Base-by-base conservation (phyloP, 108 stramenopile genomes). In the Parietichytrium sp. region DNA sequence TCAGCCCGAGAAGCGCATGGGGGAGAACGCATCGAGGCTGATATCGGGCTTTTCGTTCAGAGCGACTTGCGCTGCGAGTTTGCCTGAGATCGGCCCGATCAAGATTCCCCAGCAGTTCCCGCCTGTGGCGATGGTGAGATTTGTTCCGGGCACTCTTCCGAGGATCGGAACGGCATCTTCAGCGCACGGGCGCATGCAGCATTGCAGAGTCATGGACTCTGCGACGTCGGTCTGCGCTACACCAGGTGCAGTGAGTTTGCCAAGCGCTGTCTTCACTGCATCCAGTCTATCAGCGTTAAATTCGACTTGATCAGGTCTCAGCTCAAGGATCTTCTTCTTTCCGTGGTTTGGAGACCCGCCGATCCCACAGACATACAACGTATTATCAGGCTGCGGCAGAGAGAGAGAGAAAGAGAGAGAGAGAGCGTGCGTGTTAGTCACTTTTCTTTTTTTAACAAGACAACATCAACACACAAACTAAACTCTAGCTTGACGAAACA, bases 51-150 rank as follows among this genome's bases (percentile, higher is more conserved):
- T 54, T 27, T 95, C 95, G 4, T 96, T 93, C 51, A 93, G 83
- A 36, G 97, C 81, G 30, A 98, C 84, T 82, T 98, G 96, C 3
- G 95, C 78, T 86, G 97, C 94, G 18, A 87, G 87, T 80, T 88
- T 83, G 1, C 97, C 97, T 50, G 91, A 92, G 33, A 93, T 94
- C 3, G 96, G 97, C 8, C 95, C 95, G 96, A 96, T 96, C 0
- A 95, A 91, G 52, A 98, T 98, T 6, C 95, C 95, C 97, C 97
- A 98, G 83, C 96, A 97, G 81, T 98, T 98, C 82, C 96, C 96
- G 23, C 94, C 97, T 4, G 94, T 93, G 88, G 93, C 93, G 47
- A 97, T 92, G 85, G 91, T 95, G 4, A 93, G 95, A 13, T 93
- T 93, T 27, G 48, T 52, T 20, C 93, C 94, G 0, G 95, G 93